phyloP scores from a whole-genome alignment of 768 basidiomycete genomes.

The Clitopilus passeckerianus region DNA sequence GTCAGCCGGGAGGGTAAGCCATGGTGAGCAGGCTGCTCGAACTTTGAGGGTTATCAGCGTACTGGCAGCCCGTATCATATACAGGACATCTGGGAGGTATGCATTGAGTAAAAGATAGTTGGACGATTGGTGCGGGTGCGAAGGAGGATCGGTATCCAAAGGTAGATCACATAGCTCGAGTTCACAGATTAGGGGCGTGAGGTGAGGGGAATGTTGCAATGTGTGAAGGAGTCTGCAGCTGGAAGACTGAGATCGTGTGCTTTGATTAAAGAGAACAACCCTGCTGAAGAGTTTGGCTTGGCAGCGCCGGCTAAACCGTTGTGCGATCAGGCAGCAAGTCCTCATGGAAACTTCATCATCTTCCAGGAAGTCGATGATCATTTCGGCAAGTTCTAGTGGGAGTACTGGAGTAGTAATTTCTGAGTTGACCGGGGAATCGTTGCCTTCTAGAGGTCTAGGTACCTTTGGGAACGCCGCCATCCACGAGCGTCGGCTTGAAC shows the following conservation, averaged over 20 bases:
- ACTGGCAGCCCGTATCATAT: background rate
- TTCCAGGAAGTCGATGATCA: background rate
- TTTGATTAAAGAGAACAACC: background rate
- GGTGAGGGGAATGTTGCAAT: background rate
- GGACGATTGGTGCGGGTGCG: background rate
- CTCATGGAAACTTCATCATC: background rate
- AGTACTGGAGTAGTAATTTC: too few relatives aligned
- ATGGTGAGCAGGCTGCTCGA: background rate
- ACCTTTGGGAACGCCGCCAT: too few relatives aligned
- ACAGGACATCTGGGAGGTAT: background rate
- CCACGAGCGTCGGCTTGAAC: too few relatives aligned
- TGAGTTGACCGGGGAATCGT: too few relatives aligned
- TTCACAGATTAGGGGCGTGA: background rate
- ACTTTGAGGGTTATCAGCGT: background rate
- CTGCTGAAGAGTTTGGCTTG: background rate
- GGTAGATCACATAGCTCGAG: background rate
- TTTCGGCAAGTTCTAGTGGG: background rate
- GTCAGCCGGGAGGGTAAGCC: background rate
- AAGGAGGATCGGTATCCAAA: background rate
- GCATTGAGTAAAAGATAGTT: background rate
- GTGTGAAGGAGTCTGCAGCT: background rate
- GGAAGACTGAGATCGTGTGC: background rate
- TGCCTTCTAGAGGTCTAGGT: too few relatives aligned
- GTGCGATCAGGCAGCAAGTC: background rate
- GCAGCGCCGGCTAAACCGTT: background rate